Percentiles rank a stretch among this genome's conserved stretches.
phyloP scores from a whole-genome alignment of 495 filamentous ascomycete genomes.

The Beverwykella pulmonaria region DNA sequence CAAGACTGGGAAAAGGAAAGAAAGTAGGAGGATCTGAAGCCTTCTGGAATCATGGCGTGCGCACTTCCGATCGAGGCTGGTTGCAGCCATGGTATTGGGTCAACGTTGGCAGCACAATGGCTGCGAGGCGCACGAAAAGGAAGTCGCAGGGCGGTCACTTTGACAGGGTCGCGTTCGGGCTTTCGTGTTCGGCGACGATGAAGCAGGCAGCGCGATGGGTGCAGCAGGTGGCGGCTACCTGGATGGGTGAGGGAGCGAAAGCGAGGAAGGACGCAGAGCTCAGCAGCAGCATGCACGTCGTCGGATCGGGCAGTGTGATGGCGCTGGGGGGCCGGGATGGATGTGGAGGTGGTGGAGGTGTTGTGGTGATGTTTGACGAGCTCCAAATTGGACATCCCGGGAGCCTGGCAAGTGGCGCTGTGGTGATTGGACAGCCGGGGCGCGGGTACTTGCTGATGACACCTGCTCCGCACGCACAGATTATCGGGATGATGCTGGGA shows the following conservation, averaged over 20 bases:
- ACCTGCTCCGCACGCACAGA: neutral
- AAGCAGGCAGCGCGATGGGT: conserved; percentile 10
- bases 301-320: conserved; percentile 8
- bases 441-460: conserved; percentile 5
- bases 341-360: neutral
- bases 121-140: conserved; percentile 26
- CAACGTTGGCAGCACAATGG: conserved; percentile 23
- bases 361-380: conserved; percentile 5
- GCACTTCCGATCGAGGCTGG: conserved; percentile 27
- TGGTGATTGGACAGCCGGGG: neutral
- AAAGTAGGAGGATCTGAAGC: conserved; percentile 14
- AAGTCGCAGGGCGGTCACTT: neutral
- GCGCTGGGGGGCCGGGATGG: conserved; percentile 1
- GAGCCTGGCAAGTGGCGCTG: conserved; percentile 10
- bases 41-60: conserved; percentile 15
- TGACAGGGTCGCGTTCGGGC: conserved; percentile 9
- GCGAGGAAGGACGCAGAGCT: neutral
- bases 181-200: conserved; percentile 4
- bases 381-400: conserved; percentile 23
- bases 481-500: conserved; percentile 20
- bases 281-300: neutral
- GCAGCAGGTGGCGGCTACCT: conserved; percentile 12
- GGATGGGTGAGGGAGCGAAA: neutral
- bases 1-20: neutral
- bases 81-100: conserved; percentile 28